Conservation (phyloP, 768 basidiomycete genomes). For the Nevesoporus exiguus region DNA sequence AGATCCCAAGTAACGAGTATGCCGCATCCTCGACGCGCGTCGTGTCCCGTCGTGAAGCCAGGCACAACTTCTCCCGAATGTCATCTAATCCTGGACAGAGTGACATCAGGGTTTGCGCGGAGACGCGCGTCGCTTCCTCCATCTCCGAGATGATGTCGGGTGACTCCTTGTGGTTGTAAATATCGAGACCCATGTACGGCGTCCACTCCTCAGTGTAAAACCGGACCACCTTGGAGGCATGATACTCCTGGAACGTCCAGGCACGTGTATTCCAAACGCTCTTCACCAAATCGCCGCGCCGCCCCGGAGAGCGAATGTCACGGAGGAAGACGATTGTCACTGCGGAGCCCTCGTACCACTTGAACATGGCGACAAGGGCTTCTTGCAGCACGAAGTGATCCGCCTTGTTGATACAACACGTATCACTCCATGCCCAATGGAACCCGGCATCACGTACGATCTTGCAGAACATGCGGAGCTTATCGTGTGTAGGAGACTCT, state of each 20-base stretch:
- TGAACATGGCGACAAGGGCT: slow-evolving; percentile 7
- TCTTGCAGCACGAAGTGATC: slow-evolving; percentile 3
- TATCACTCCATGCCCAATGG: slow-evolving; percentile 11
- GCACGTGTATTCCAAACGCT: slow-evolving; percentile 3
- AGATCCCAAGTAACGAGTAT: slow-evolving; percentile 4
- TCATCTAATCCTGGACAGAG: neutral
- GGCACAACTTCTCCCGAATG: slow-evolving; percentile 1
- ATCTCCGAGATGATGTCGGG: slow-evolving; percentile 6
- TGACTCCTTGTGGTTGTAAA: slow-evolving; percentile 3
- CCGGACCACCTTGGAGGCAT: slow-evolving; percentile 2
- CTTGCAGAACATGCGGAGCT: slow-evolving; percentile 4
- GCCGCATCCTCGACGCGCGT: slow-evolving; percentile 3
- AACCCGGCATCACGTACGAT: slow-evolving; percentile 4
- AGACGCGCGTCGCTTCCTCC: slow-evolving; percentile 1
- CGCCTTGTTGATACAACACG: slow-evolving; percentile 11
- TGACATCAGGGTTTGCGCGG: neutral
- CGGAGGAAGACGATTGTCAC: slow-evolving; percentile 4
- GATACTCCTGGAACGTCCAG: slow-evolving; percentile 8
- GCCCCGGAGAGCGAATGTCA: neutral
- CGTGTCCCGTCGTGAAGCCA: slow-evolving; percentile 1
- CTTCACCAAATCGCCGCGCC: neutral
- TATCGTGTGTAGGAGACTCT: slow-evolving; percentile 5
- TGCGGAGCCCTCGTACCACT: slow-evolving; percentile 4
- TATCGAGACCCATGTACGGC: neutral
- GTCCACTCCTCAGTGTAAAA: slow-evolving; percentile 3